Percentiles rank a stretch among this genome's conserved stretches.
Conservation (phyloP, 306 rosid genomes). For the Pterocarpus macrocarpus region DNA sequence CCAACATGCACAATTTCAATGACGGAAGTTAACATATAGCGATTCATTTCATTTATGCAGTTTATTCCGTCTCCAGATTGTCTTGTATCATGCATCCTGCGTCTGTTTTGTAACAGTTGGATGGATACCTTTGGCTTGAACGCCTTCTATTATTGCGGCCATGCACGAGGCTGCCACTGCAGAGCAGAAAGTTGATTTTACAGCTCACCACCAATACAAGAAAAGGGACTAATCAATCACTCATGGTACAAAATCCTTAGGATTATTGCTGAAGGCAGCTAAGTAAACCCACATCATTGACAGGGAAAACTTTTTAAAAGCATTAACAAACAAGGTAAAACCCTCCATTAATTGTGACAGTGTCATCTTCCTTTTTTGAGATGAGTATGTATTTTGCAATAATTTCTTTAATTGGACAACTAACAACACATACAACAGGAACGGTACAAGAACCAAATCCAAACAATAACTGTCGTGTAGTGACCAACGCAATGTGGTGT, state of each 20-base stretch:
- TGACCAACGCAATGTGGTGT: not conserved
- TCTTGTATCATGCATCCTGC: conserved; percentile 28
- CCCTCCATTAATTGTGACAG: not conserved
- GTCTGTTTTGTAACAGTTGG: conserved; percentile 19
- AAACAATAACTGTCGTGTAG: conserved; percentile 5
- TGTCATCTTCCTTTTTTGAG: conserved; percentile 12
- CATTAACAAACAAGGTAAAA: conserved; percentile 19
- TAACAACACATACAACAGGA: not conserved
- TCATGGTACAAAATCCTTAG: not conserved
- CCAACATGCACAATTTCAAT: conserved; percentile 19
- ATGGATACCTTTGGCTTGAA: conserved; percentile 23
- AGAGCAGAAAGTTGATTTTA: conserved; percentile 27
- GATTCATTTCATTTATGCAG: not conserved
- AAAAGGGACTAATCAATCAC: conserved; percentile 23
- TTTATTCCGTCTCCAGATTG: conserved; percentile 18
- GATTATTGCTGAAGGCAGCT: not conserved
- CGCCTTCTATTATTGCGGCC: not conserved
- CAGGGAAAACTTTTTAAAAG: not conserved
- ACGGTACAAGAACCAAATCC: conserved; percentile 12
- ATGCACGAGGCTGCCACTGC: conserved; percentile 20
- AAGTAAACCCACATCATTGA: conserved; percentile 24
- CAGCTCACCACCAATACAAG: conserved; percentile 19
- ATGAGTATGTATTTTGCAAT: not conserved
- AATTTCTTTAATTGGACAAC: conserved; percentile 6
- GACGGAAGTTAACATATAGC: conserved; percentile 9